Conservation (phyloP, 2,329 filamentous ascomycete species). For the Anisogramma anomala region DNA sequence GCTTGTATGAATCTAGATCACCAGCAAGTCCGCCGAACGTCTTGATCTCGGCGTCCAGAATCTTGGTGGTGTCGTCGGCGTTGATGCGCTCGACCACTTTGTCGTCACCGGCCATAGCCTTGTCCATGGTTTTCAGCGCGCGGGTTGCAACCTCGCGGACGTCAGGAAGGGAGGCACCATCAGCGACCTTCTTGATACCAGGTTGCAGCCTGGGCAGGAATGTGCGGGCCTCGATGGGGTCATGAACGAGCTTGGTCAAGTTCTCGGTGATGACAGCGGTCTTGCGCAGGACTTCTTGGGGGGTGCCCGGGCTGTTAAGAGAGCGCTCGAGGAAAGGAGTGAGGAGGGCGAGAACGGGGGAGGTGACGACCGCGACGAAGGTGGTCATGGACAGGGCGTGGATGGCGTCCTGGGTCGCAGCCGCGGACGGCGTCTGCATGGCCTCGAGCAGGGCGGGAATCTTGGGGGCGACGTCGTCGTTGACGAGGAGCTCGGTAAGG, state of each 20-base stretch:
- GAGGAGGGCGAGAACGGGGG: slow-evolving; percentile 83
- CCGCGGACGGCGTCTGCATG: slow-evolving; percentile 85
- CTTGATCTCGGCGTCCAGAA: slow-evolving; percentile 67
- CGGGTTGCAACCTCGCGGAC: slow-evolving; percentile 81
- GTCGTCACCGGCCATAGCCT: slow-evolving; percentile 72
- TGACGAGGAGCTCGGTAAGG: slow-evolving; percentile 78
- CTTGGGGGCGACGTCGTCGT: slow-evolving; percentile 89
- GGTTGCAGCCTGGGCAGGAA: slow-evolving; percentile 93
- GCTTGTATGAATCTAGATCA: slow-evolving; percentile 53
- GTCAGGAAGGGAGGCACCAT: slow-evolving; percentile 84
- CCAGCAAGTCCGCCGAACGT: slow-evolving; percentile 51
- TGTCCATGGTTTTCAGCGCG: slow-evolving; percentile 76
- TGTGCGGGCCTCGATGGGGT: slow-evolving; percentile 81
- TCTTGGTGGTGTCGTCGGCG: slow-evolving; percentile 59
- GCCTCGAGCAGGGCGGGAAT: slow-evolving; percentile 87
- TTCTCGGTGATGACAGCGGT: slow-evolving; percentile 97
- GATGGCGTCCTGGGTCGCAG: slow-evolving; percentile 88
- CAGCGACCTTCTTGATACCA: slow-evolving; percentile 78
- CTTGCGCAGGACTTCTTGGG: slow-evolving; percentile 89
- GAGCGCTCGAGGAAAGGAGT: slow-evolving; percentile 91
- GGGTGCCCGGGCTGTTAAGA: slow-evolving; percentile 79
- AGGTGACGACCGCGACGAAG: slow-evolving; percentile 94
- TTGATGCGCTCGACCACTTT: slow-evolving; percentile 54
- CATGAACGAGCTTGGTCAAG: slow-evolving; percentile 94
- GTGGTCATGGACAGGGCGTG: slow-evolving; percentile 94